These are phyloP conservation scores for Zoysia japonica DNA, from an alignment of 176 grass and related monocot genomes.

Conservation along the genomic window DNA sequence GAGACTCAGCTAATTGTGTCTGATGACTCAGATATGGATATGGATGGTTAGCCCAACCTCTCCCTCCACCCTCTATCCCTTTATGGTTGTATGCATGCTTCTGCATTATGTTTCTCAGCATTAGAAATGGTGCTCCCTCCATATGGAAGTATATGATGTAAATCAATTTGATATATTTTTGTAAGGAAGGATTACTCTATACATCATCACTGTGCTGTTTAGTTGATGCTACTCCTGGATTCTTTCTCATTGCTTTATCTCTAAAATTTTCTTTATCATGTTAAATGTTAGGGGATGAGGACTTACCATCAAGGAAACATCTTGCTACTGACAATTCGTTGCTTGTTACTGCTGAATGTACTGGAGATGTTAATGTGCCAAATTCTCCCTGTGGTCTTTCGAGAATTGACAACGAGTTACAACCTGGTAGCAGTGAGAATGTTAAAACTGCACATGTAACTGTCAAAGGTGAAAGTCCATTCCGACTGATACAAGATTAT, in stretches of 20 bases:
- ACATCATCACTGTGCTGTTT: slow-evolving; percentile 17
- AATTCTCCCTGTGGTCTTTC: slow-evolving; percentile 41
- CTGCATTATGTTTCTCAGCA: neutral
- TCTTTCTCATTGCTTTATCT: slow-evolving; percentile 32
- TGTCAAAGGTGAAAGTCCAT: slow-evolving; percentile 52
- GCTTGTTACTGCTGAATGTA: slow-evolving; percentile 45
- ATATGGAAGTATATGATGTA: neutral
- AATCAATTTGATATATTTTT: neutral
- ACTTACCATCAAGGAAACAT: slow-evolving; percentile 54
- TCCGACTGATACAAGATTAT: slow-evolving; percentile 79
- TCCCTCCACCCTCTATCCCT: neutral
- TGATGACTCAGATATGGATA: slow-evolving; percentile 92
- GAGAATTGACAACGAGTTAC: slow-evolving; percentile 34
- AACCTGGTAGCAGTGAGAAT: slow-evolving; percentile 35
- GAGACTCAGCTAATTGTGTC: slow-evolving; percentile 59
- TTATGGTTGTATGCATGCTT: neutral
- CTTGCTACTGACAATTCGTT: slow-evolving; percentile 54
- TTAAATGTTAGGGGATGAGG: slow-evolving; percentile 64
- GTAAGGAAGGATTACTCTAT: too few species aligned
- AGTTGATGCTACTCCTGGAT: slow-evolving; percentile 12
- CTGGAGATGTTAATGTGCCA: slow-evolving; percentile 38
- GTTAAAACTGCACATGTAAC: slow-evolving; percentile 46
- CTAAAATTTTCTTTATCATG: slow-evolving; percentile 41
- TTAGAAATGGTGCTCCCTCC: neutral
- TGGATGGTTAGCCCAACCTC: slow-evolving; percentile 66